A percentile compares a stretch with the other conserved stretches of the same genome.
Conservation (phyloP, 805 yeast species). For the Ogataea trehaloabstinens region DNA sequence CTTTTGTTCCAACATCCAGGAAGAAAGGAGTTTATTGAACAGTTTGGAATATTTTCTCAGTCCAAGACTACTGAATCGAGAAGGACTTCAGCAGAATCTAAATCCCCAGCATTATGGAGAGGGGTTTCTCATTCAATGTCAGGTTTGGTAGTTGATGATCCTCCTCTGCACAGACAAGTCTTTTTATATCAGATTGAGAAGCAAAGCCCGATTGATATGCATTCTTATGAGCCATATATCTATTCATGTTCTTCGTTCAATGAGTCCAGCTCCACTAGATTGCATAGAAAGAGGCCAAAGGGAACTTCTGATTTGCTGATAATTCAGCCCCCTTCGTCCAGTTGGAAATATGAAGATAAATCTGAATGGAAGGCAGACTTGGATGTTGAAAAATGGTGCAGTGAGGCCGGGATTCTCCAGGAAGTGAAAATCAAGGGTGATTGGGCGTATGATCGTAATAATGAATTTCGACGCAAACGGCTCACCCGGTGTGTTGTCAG, state of each 20-base stretch:
- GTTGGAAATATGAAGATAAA: constrained; percentile 67
- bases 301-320: constrained; percentile 57
- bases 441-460: constrained; percentile 53
- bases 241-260: constrained; percentile 60
- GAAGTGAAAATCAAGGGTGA: constrained; percentile 33
- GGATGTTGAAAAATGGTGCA: constrained; percentile 51
- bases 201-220: constrained; percentile 53
- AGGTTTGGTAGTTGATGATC: constrained; percentile 63
- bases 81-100: constrained; percentile 10
- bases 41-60: constrained; percentile 4
- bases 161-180: constrained; percentile 58
- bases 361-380: constrained; percentile 66
- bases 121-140: constrained; percentile 7
- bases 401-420: constrained; percentile 39
- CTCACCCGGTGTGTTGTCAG: constrained; percentile 51
- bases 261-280: constrained; percentile 41
- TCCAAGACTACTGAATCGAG: constrained; percentile 33
- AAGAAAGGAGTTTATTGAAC: constrained; percentile 16
- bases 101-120: constrained; percentile 1
- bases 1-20: constrained; percentile 62
- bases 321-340: constrained; percentile 58
- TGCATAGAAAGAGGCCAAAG: constrained; percentile 56
- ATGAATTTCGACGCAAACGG: constrained; percentile 57
- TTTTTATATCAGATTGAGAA: constrained; percentile 77
- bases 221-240: constrained; percentile 59